Evolutionary conservation across 257 asterid species (phyloP).

Genomic region (Nicotiana attenuata): DNA sequence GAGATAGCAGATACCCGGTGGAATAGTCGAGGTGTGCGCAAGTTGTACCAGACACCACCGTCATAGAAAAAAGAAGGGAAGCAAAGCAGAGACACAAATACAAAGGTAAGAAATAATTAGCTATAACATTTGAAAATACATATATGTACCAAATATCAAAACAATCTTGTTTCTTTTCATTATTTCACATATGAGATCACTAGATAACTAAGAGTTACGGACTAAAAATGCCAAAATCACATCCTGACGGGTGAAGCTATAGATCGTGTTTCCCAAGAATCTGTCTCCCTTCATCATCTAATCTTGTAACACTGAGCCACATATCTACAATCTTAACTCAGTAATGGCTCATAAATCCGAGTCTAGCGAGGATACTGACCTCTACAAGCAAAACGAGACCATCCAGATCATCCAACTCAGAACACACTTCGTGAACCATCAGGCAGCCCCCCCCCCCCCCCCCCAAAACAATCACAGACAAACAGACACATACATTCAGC

Average conservation of each 20-base stretch:
- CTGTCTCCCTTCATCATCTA: background rate
- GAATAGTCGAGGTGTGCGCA: too few species aligned
- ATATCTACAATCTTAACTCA: too few species aligned
- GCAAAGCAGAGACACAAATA: background rate
- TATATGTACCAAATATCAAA: too few species aligned
- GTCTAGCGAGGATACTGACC: background rate
- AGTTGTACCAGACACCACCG: too few species aligned
- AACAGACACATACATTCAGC: background rate
- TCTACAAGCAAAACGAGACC: background rate
- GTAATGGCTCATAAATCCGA: too few species aligned
- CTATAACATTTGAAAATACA: background rate
- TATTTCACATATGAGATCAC: background rate
- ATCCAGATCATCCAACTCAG: background rate
- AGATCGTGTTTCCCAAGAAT: background rate
- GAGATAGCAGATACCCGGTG: too few species aligned
- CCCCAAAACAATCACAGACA: background rate
- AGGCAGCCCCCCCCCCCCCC: background rate
- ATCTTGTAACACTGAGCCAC: background rate
- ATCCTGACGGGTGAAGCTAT: background rate
- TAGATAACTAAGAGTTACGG: background rate
- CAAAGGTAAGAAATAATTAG: constrained; percentile 2
- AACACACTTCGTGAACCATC: background rate
- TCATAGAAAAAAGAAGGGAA: background rate
- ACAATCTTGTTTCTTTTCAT: background rate
- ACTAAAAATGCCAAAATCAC: background rate